phyloP scores from a whole-genome alignment of 768 basidiomycete species.

The Lactarius deliciosus region DNA sequence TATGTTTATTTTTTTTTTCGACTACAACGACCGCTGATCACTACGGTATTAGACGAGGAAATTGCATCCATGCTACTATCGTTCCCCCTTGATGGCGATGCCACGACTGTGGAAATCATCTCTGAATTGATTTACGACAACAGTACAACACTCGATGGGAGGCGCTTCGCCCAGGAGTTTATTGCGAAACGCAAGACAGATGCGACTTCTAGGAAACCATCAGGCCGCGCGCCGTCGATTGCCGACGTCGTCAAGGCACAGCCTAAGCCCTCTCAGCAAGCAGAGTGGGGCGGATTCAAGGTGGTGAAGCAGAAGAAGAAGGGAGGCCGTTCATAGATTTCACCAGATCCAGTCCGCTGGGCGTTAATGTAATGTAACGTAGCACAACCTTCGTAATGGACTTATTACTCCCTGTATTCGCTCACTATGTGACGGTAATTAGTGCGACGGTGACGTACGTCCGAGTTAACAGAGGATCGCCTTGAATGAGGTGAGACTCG shows the following conservation, averaged over 20 bases:
- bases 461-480: too few species aligned
- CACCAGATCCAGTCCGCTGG: not conserved
- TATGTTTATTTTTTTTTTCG: conserved; percentile 34
- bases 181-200: conserved; percentile 85
- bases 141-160: conserved; percentile 91
- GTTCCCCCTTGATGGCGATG: conserved; percentile 88
- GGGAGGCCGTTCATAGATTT: conserved; percentile 52
- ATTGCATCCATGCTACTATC: conserved; percentile 93
- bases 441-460: not conserved
- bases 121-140: conserved; percentile 93
- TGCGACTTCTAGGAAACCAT: conserved; percentile 52
- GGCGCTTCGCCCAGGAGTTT: conserved; percentile 93
- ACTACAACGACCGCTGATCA: conserved; percentile 5
- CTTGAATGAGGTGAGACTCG: too few species aligned
- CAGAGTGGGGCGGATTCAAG: conserved; percentile 88
- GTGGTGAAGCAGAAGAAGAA: conserved; percentile 97
- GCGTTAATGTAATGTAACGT: conserved; percentile 9
- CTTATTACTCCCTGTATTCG: not conserved
- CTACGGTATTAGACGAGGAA: conserved; percentile 71
- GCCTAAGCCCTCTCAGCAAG: conserved; percentile 66
- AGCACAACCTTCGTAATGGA: conserved; percentile 15
- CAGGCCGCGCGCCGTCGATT: conserved; percentile 63
- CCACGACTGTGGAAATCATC: conserved; percentile 85
- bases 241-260: conserved; percentile 90
- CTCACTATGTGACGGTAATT: not conserved